These are phyloP conservation scores for Talaromyces borbonicus DNA, from an alignment of 495 filamentous ascomycete genomes.

Conservation along the genomic window DNA sequence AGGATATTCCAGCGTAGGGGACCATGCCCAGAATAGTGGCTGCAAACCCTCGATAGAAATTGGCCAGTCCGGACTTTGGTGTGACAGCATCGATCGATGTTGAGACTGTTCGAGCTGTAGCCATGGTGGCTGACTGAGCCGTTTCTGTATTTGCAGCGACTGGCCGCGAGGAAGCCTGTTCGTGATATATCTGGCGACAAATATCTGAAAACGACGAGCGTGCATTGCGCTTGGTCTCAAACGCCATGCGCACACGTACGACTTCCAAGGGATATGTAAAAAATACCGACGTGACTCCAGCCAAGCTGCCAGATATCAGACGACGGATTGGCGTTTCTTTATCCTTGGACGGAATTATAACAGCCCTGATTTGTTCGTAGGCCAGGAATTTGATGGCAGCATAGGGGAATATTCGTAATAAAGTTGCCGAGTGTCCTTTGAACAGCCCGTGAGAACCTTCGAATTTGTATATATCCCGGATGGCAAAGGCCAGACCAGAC, in stretches of 20 bases:
- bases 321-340: conserved; percentile 76
- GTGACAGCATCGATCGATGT: conserved; percentile 32
- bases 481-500: conserved; percentile 65
- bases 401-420: conserved; percentile 94
- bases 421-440: conserved; percentile 86
- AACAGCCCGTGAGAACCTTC: conserved; percentile 73
- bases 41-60: conserved; percentile 92
- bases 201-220: conserved; percentile 59
- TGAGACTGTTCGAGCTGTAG: conserved; percentile 27
- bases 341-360: conserved; percentile 56
- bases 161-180: conserved; percentile 38
- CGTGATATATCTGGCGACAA: conserved; percentile 74
- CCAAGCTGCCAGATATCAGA: conserved; percentile 66
- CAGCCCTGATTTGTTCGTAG: conserved; percentile 83
- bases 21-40: conserved; percentile 89
- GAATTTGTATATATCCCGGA: conserved; percentile 68
- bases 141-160: conserved; percentile 11
- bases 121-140: conserved; percentile 14
- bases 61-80: conserved; percentile 59
- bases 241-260: conserved; percentile 83
- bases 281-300: conserved; percentile 84
- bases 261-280: conserved; percentile 93
- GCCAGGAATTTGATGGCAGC: conserved; percentile 95
- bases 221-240: conserved; percentile 68
- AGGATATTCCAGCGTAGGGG: conserved; percentile 94